A percentile compares a stretch with the other conserved stretches of the same genome.
Evolutionary conservation across 805 yeast genomes (phyloP).

Genomic region (Geotrichum ghanense): DNA sequence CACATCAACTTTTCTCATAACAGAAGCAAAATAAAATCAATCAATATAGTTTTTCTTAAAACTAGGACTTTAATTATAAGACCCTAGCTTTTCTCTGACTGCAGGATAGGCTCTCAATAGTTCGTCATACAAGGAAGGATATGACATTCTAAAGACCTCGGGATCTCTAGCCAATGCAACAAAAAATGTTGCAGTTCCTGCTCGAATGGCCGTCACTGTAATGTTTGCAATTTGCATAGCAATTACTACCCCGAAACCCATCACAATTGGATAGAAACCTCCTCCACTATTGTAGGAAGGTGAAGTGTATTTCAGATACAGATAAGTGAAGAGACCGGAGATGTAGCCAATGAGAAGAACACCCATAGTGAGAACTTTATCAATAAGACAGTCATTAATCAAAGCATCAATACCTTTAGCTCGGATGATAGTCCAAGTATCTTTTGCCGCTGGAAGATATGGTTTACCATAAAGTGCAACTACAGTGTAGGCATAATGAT

Average conservation of each 20-base stretch:
- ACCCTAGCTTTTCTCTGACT: constrained; percentile 41
- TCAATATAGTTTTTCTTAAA: too few relatives aligned
- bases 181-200: constrained; percentile 76
- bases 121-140: constrained; percentile 57
- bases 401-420: constrained; percentile 77
- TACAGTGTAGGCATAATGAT: constrained; percentile 81
- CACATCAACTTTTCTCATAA: too few relatives aligned
- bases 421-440: constrained; percentile 67
- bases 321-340: constrained; percentile 49
- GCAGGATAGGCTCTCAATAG: constrained; percentile 57
- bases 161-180: constrained; percentile 80
- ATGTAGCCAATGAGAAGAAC: constrained; percentile 60
- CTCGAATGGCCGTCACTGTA: constrained; percentile 61
- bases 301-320: constrained; percentile 54
- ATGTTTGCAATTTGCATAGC: constrained; percentile 66
- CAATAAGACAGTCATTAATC: constrained; percentile 72
- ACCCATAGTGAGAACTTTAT: constrained; percentile 68
- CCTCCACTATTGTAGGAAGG: constrained; percentile 56
- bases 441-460: constrained; percentile 65
- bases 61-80: not conserved
- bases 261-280: constrained; percentile 54
- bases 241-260: constrained; percentile 64
- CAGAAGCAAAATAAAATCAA: too few relatives aligned
- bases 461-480: constrained; percentile 78
- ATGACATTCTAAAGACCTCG: constrained; percentile 61